Evolutionary conservation across 2,329 filamentous ascomycete species (phyloP).

Genomic region (Orbilia javanica): DNA sequence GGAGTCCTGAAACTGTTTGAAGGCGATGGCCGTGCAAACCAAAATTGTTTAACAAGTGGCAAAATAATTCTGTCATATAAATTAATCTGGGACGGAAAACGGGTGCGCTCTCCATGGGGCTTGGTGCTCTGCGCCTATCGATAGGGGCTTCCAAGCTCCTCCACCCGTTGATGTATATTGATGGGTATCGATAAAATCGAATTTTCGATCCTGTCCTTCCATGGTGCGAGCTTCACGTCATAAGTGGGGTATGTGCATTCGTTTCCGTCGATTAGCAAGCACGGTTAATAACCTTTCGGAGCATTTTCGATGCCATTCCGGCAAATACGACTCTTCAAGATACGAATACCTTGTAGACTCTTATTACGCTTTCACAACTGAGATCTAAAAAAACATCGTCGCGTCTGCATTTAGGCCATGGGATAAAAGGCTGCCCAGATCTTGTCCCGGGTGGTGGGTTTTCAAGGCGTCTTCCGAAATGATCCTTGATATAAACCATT

Average conservation of each 20-base stretch:
- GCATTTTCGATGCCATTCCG: slow-evolving; percentile 50
- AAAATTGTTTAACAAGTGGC: not conserved
- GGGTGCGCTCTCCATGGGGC: not conserved
- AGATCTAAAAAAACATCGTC: not conserved
- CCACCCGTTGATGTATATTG: not conserved
- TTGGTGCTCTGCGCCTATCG: not conserved
- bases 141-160: not conserved
- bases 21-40: not conserved
- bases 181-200: slow-evolving; percentile 26
- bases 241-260: slow-evolving; percentile 20
- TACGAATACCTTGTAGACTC: slow-evolving; percentile 3
- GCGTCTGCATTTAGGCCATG: slow-evolving; percentile 27
- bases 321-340: slow-evolving; percentile 18
- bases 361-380: not conserved
- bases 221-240: slow-evolving; percentile 27
- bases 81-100: not conserved
- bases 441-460: slow-evolving; percentile 23
- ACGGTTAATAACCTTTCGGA: slow-evolving; percentile 42
- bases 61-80: not conserved
- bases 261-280: slow-evolving; percentile 34
- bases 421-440: slow-evolving; percentile 16
- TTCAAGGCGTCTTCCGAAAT: slow-evolving; percentile 28
- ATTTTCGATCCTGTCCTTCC: slow-evolving; percentile 3
- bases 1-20: not conserved
- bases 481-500: slow-evolving; percentile 29